phyloP scores from a whole-genome alignment of 2,329 filamentous ascomycete genomes.

The Claviceps digitariae region DNA sequence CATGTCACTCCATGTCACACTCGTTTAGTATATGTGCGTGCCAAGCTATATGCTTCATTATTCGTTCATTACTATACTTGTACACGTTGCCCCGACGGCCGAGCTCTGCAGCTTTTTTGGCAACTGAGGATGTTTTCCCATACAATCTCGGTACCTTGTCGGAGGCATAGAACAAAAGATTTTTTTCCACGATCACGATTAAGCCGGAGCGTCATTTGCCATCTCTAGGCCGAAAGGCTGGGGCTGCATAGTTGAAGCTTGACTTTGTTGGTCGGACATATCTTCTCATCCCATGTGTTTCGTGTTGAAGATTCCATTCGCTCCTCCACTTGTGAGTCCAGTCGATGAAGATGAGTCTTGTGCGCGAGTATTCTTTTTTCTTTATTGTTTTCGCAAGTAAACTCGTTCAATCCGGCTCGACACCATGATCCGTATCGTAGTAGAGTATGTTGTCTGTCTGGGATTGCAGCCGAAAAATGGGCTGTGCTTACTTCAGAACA shows the following conservation, averaged over 20 bases:
- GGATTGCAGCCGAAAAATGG: not conserved
- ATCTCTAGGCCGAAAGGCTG: constrained; percentile 62
- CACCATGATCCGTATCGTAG: not conserved
- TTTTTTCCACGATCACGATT: constrained; percentile 63
- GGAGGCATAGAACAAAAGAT: constrained; percentile 63
- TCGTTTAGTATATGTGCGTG: not conserved
- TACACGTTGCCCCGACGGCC: constrained; percentile 38
- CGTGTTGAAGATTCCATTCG: not conserved
- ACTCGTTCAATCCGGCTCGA: not conserved
- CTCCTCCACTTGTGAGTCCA: not conserved
- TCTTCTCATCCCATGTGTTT: constrained; percentile 1
- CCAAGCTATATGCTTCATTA: not conserved
- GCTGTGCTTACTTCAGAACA: constrained; percentile 60
- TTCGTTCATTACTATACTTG: constrained; percentile 9
- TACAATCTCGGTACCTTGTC: constrained; percentile 76
- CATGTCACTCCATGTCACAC: not conserved
- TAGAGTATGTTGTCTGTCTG: not conserved
- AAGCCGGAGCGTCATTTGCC: constrained; percentile 97
- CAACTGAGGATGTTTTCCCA: constrained; percentile 48
- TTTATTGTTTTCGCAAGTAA: no score
- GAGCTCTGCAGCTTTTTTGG: constrained; percentile 33
- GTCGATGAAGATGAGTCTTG: not conserved
- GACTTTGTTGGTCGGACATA: constrained; percentile 86
- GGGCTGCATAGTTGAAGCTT: constrained; percentile 83
- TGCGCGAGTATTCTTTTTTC: not conserved